Base-by-base conservation (phyloP, 352 stramenopile genomes). In the Phytophthora tentaculata region DNA sequence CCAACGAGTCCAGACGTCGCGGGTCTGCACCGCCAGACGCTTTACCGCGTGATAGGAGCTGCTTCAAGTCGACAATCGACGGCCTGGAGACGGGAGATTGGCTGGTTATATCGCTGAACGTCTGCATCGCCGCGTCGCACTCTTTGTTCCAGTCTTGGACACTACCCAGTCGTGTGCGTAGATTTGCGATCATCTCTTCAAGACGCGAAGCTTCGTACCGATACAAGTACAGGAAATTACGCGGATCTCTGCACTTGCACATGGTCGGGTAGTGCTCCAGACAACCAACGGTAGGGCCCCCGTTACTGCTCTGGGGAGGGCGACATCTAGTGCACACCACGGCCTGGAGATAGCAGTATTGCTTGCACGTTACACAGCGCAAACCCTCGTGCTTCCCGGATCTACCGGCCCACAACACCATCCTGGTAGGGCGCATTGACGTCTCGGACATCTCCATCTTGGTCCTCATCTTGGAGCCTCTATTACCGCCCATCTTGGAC, bases 291-390 rank as follows among this genome's bases (percentile, higher is more conserved):
- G 58, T 75, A 9, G 55, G 24, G 9, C 50, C 59, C 17, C 69
- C 59, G 17, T 23, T 62, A 12, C 68, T 81, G 28, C 74, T 56
- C n/a, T 81, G 56, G 1, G 79, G 72, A 32, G 85, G 78, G 2
- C 84, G 83, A 23, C 88, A 96, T 39, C 77, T 83, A 1, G 83
- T 88, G 47, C 88, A 96, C 20, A 92, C 86, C 0, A 96, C 88
- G 13, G 88, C 88, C 57, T 94, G 83, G 1, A 96, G 53, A 68
- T 91, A 96, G 66, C 88, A 96, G 60, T 96, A 96, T 61, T 96
- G 88, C 23, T 93, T 92, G 69, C 88, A 96, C 3, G 69, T 73
- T 0, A 78, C 75, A 44, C 88, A 96, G 16, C 87, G 88, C 16
- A 96, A 62, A 7, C 86, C 88, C 55, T 93, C 79, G 26, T 79